Evolutionary conservation across 2,329 filamentous ascomycete species (phyloP).

Genomic region (Coniochaeta pulveracea): DNA sequence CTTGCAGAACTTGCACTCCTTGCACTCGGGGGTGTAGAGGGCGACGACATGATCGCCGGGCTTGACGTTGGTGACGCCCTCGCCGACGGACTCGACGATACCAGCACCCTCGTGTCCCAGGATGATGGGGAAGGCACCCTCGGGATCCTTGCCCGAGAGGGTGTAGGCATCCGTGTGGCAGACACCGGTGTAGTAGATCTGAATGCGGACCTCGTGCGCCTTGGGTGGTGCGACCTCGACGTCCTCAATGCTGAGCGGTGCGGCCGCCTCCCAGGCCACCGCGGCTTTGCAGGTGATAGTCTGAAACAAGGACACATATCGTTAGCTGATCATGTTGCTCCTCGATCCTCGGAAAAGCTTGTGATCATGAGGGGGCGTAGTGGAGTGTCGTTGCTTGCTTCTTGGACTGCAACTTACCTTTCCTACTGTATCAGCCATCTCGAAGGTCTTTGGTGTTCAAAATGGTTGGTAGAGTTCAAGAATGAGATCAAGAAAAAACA

Average conservation of each 20-base stretch:
- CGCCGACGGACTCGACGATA: slow-evolving; percentile 85
- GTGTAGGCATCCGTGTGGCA: slow-evolving; percentile 98
- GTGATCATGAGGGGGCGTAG: background rate
- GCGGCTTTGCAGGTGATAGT: slow-evolving; percentile 96
- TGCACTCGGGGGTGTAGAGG: slow-evolving; percentile 91
- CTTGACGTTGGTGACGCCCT: slow-evolving; percentile 92
- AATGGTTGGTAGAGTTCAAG: background rate
- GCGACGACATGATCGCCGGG: slow-evolving; percentile 83
- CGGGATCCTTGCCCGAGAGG: slow-evolving; percentile 90
- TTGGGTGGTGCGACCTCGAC: slow-evolving; percentile 82
- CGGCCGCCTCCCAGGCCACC: slow-evolving; percentile 92
- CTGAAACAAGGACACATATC: slow-evolving; percentile 30
- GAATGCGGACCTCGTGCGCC: slow-evolving; percentile 90
- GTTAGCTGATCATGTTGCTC: no score
- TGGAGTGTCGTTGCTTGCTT: no score
- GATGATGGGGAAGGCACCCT: slow-evolving; percentile 84
- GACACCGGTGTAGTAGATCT: slow-evolving; percentile 96
- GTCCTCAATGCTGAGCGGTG: slow-evolving; percentile 81
- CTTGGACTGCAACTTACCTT: slow-evolving; percentile 27
- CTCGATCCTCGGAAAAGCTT: no score
- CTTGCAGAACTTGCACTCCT: slow-evolving; percentile 99
- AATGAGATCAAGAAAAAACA: no score
- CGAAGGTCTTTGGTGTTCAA: slow-evolving; percentile 8
- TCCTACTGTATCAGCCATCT: slow-evolving; percentile 39
- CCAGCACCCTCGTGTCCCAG: slow-evolving; percentile 87